phyloP scores from a whole-genome alignment of 306 rosid species.

The Ceratonia siliqua region DNA sequence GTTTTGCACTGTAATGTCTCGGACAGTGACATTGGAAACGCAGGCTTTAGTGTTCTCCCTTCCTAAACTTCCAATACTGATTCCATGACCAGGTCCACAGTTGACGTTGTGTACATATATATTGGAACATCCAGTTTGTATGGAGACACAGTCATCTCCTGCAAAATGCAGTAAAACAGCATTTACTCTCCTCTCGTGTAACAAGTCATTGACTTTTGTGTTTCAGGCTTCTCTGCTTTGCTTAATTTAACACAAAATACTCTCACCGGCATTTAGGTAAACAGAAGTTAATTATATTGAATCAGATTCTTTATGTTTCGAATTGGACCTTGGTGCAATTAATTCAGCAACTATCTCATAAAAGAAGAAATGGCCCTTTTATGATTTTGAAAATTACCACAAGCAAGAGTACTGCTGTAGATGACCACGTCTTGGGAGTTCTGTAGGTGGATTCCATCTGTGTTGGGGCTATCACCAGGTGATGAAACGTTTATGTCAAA shows the following conservation, averaged over 20 bases:
- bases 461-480: constrained; percentile 77
- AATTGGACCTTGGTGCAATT: not conserved
- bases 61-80: constrained; percentile 78
- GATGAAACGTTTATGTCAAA: constrained; percentile 49
- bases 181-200: not conserved
- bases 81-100: constrained; percentile 82
- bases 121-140: constrained; percentile 76
- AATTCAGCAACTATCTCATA: not conserved
- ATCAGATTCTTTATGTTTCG: not conserved
- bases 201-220: not conserved
- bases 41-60: constrained; percentile 69
- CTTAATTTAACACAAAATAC: not conserved
- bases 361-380: not conserved
- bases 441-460: constrained; percentile 82
- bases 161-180: not conserved
- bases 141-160: constrained; percentile 80
- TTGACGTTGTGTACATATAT: constrained; percentile 59
- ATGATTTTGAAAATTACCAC: constrained; percentile 49
- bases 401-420: constrained; percentile 54
- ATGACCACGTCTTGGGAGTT: constrained; percentile 58
- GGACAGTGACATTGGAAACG: constrained; percentile 74
- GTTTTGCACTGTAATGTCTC: constrained; percentile 53
- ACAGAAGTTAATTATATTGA: not conserved
- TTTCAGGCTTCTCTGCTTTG: not conserved
- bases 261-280: not conserved